These are phyloP conservation scores for Microthyrium microscopicum DNA, from an alignment of 2,329 filamentous ascomycete species.

Conservation along the genomic window DNA sequence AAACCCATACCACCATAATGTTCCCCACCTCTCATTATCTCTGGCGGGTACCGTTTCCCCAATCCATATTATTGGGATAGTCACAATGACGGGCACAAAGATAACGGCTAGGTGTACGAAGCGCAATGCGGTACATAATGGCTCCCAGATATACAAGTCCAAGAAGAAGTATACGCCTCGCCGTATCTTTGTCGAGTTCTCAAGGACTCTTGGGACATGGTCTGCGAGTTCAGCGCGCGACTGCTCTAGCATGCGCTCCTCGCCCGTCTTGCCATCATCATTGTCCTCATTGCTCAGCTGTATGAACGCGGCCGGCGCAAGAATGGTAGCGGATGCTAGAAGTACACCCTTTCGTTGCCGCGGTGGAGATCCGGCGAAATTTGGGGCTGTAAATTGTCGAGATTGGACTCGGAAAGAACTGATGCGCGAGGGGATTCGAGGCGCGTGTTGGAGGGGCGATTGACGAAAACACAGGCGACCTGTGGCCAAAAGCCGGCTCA, in stretches of 20 bases:
- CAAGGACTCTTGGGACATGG: slow-evolving; percentile 44
- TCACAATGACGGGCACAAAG: slow-evolving; percentile 75
- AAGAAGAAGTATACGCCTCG: slow-evolving; percentile 48
- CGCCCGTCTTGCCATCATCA: slow-evolving; percentile 46
- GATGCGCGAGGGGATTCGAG: too few species aligned
- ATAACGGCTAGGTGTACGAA: slow-evolving; percentile 76
- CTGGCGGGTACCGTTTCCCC: slow-evolving; percentile 45
- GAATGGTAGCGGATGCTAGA: slow-evolving; percentile 22
- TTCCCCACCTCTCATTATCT: slow-evolving; percentile 63
- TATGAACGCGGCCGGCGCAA: slow-evolving; percentile 43
- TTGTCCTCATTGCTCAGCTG: slow-evolving; percentile 35
- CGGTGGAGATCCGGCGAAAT: too few species aligned
- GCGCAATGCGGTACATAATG: slow-evolving; percentile 69
- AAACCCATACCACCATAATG: slow-evolving; percentile 88
- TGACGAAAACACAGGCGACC: too few species aligned
- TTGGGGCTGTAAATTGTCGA: too few species aligned
- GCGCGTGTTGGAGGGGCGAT: too few species aligned
- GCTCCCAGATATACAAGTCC: slow-evolving; percentile 62
- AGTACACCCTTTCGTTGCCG: too few species aligned
- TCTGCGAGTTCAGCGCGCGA: slow-evolving; percentile 65
- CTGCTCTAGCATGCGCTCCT: slow-evolving; percentile 71
- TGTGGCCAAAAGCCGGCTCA: too few species aligned
- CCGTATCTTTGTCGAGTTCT: slow-evolving; percentile 39
- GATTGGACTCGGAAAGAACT: too few species aligned
- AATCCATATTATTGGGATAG: slow-evolving; percentile 68